Evolutionary conservation across 208 protist genomes (phyloP).

Genomic region (Crithidia thermophila): DNA sequence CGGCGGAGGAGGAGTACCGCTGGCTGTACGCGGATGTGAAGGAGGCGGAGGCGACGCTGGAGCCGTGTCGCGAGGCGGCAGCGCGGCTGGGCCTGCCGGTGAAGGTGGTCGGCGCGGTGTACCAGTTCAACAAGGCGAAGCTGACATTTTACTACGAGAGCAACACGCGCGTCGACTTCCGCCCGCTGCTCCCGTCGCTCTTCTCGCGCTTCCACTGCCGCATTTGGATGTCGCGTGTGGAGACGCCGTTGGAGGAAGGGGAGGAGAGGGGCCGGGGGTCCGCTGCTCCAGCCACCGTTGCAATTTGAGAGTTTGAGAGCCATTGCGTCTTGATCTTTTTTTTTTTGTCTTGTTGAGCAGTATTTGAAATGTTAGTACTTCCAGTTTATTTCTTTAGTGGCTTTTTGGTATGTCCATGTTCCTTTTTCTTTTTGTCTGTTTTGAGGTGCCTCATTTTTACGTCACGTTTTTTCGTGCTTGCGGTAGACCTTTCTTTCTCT

Average conservation of each 20-base stretch:
- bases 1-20: conserved; percentile 54
- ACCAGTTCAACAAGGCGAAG: conserved; percentile 89
- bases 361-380: no score
- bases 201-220: conserved; percentile 84
- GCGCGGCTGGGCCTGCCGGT: conserved; percentile 56
- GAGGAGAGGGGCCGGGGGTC: background rate
- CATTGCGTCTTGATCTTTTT: background rate
- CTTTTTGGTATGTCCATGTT: background rate
- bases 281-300: background rate
- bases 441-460: background rate
- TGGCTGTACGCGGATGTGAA: conserved; percentile 58
- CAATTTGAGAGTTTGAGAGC: background rate
- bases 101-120: conserved; percentile 69
- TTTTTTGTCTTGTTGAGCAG: no score
- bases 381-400: no score
- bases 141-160: conserved; percentile 88
- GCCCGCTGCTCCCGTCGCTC: conserved; percentile 66
- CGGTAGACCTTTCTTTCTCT: no score
- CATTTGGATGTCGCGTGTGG: conserved; percentile 76
- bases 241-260: conserved; percentile 3
- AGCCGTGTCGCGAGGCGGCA: conserved; percentile 57
- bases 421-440: background rate
- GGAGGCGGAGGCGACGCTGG: conserved; percentile 55
- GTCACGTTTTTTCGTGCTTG: no score
- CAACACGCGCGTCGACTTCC: conserved; percentile 77